Base-by-base conservation (phyloP, 345 rosid genomes). In the Eucalyptus lansdowneana region DNA sequence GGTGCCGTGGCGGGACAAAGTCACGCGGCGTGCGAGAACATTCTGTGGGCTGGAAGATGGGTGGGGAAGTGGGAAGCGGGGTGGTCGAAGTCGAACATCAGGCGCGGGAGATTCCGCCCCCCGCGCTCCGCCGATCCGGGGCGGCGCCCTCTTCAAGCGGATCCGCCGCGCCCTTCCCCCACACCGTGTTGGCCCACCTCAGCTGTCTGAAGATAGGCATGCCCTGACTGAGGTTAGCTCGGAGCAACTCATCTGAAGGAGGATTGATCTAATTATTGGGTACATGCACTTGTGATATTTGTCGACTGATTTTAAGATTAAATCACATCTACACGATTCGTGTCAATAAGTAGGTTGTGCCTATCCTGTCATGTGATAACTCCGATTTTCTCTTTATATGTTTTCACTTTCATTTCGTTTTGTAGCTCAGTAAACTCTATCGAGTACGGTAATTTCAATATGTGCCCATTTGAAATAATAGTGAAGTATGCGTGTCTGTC, bases 371-470 rank as follows among this genome's bases (percentile, higher is more conserved):
- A 2, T 50, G 53, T 6, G 8, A 50, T 50, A 50, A 50, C 8
- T 50, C 19, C 19, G 15, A 50, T 50, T 50, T 50, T 50, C 53
- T 50, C 53, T 50, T 50, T 0, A 0, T 15, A 6, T 50, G 53
- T 50, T 50, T 15, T 0, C 0, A 50, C 8, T 14, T 1, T 6
- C 19, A 0, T 50, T 50, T 50, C 1, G 2, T 0, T 50, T 42
- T 50, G 0, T 50, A 3, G 1, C 1, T 50, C 0, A 0, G 0
- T 50, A 50, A 50, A 58, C 65, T 58, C 14, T 27, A 25, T 58
- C 2, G 2, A 25, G 29, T 5, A 27, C 0, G 0, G 6, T 24
- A 25, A 25, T 22, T 56, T 24, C 29, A 22, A 3, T 56, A 24
- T 24, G 6, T 56, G 4, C 29, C 2, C 29, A 22, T 56, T 56